Base-by-base conservation (phyloP, 2,329 filamentous ascomycete genomes). In the Aspergillus bombycis region DNA sequence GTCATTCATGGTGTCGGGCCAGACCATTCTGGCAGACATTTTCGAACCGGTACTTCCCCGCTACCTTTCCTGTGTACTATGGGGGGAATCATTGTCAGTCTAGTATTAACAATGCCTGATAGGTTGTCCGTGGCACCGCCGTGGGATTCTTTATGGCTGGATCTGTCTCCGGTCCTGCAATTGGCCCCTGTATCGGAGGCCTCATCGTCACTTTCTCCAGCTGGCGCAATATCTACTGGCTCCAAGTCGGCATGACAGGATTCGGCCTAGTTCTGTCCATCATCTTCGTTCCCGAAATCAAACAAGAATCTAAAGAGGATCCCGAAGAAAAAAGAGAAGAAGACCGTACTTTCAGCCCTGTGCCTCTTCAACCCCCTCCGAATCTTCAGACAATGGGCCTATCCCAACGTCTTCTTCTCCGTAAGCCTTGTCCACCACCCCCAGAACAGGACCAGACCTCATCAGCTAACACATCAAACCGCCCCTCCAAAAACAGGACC, bases 211-310 rank as follows among this genome's bases (percentile, higher is more conserved):
- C 91, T 0, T 93, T 88, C 74, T 82, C 84, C 4, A 85, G 83
- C 3, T 94, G 91, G 91, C 85, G 90, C 23, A 86, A 87, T 60
- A 93, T 93, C 62, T 93, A 92, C 79, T 93, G 90, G 88, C 80
- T 93, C 1, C 91, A 94, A 73, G 88, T 89, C 1, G 90, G 84
- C 1, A 83, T 93, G 54, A 88, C 89, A 0, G 88, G 85, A 1
- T 72, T 86, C 0, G 89, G 86, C 0, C 80, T 85, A 0, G 41
- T 87, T 0, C 83, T 89, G 0, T 85, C 90, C 19, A 82, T 88
- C 63, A 86, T 92, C 66, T 80, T 92, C 7, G 82, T 93, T 1
- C 89, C 89, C 0, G 89, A 91, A 73, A 92, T 68, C 85, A 89
- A 72, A 81, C 83, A 67, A 85, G 84, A 74, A 84, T 84, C 66